Base-by-base conservation (phyloP, 441 rosid species). In the Euphorbia schlechtendalii region DNA sequence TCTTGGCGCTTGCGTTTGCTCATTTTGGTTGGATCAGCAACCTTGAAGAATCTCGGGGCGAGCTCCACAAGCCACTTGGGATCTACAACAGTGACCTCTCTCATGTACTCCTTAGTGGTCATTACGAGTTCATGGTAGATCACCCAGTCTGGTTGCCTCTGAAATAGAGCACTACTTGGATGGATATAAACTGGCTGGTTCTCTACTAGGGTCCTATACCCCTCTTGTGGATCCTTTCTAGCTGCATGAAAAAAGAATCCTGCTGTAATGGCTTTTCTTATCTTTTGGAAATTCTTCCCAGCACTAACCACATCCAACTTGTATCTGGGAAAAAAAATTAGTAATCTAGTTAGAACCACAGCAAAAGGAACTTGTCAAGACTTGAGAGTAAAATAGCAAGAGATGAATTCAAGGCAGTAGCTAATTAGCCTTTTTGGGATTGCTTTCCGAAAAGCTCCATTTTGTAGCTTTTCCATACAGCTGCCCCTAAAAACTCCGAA, bases 121-220 rank as follows among this genome's bases (percentile, higher is more conserved):
- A 92, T 87, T 41, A 89, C 98, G 32, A 86, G 84, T 71, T 92
- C 96, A 52, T 90, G 96, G 66, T 90, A 88, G 65, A 92, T 86
- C 41, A 88, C 94, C 98, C 96, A 87, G 24, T 89, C 96, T 24
- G 96, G 98, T 62, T 90, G 96, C 74, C 90, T 86, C 77, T 86
- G 92, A 66, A 85, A 90, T 76, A 92, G 86, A 2, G 97, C 90
- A 51, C 98, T 92, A 63, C 98, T 87, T n/a, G 96, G 96, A 49
- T 92, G 96, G 57, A 92, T 89, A 68, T 89, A 89, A 1, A 92
- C 96, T 0, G 88, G 84, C 69, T 90, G 98, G 71, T 92, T 90
- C 85, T 86, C 90, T 17, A 85, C 94, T 10, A 92, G 73, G 1
- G 92, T 88, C 69, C 98, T 76, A 72, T 88, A 92, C 36, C 96